A percentile compares a stretch with the other conserved stretches of the same genome.
Conservation (phyloP, 441 rosid genomes). For the Manihot esculenta region DNA sequence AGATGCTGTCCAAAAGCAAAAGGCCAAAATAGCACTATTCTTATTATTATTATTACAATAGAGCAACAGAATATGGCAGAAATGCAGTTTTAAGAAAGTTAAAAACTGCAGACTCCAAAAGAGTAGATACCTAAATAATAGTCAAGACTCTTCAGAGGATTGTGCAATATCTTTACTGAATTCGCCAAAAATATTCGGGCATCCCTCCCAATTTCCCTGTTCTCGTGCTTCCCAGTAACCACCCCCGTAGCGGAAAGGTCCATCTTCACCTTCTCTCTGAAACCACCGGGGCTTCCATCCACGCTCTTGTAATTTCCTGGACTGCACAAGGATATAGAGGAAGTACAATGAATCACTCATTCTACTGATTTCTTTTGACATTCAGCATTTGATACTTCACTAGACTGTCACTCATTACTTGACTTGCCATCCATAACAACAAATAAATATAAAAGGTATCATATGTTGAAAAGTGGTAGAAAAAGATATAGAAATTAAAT, state of each 20-base stretch:
- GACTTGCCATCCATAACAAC: no score
- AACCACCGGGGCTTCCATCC: constrained; percentile 99
- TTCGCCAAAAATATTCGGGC: constrained; percentile 83
- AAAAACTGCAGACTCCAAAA: not conserved
- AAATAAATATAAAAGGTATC: no score
- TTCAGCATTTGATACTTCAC: not conserved
- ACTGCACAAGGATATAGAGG: constrained; percentile 41
- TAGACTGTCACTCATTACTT: not conserved
- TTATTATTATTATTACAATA: no score
- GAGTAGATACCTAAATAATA: constrained; percentile 28
- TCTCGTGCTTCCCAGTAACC: constrained; percentile 98
- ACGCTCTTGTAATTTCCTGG: constrained; percentile 82
- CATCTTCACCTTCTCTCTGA: constrained; percentile 50
- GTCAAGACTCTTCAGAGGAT: constrained; percentile 35
- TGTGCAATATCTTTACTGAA: constrained; percentile 45
- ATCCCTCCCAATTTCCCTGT: constrained; percentile 62
- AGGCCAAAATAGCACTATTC: not conserved
- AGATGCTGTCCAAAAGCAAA: not conserved
- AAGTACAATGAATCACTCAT: not conserved
- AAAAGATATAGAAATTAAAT: no score
- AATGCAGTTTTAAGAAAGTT: not conserved
- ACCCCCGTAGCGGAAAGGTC: constrained; percentile 59
- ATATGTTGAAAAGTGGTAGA: no score
- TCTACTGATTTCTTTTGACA: not conserved
- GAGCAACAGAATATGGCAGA: not conserved